Base-by-base conservation (phyloP, 768 basidiomycete genomes). In the Macrolepiota fuliginosa region DNA sequence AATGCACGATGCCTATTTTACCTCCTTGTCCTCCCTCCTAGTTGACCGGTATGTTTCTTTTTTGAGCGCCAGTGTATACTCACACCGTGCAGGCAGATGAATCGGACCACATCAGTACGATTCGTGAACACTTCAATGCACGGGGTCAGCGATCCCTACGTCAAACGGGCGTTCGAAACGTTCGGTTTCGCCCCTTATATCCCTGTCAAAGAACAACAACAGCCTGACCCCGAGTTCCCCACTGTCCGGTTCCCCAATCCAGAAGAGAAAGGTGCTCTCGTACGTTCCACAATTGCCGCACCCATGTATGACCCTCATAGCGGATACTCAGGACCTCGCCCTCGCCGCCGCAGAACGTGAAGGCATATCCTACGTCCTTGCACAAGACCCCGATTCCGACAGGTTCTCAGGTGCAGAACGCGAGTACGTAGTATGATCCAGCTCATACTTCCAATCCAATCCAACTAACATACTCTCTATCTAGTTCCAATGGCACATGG, bases 51-150 rank as follows among this genome's bases (percentile, higher is more conserved):
- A 63, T 19, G 22, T 9, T 12, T 42, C 27, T 42, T 9, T 11
- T 4, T 56, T 12, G 39, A 55, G 10, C 22, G n/a, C 15, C 1
- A 29, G 11, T 47, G 52, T 57, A 61, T n/a, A n/a, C 61, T 37
- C n/a, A 42, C 27, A 19, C 19, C 13, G 36, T 36, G 19, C 58
- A 81, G 76, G 47, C 40, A 63, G 52, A 61, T 79, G 25, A 86
- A 84, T 64, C 64, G 73, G 0, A 64, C 66, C 4, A 68, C 74
- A 1, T 39, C 74, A 4, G 61, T 88, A 63, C 83, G 79, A 65
- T 92, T 95, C 65, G 89, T 92, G 19, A 92, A 93, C 69, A 96
- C 94, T 0, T 90, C 93, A 0, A 88, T 96, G 90, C 94, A 96
- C 66, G 94, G 94, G 0, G 94, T 96, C 56, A 87, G 92, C 65